Percentiles rank a stretch among this genome's conserved stretches.
Conservation (phyloP, 108 stramenopile species). For the Nannochloropsis salina region DNA sequence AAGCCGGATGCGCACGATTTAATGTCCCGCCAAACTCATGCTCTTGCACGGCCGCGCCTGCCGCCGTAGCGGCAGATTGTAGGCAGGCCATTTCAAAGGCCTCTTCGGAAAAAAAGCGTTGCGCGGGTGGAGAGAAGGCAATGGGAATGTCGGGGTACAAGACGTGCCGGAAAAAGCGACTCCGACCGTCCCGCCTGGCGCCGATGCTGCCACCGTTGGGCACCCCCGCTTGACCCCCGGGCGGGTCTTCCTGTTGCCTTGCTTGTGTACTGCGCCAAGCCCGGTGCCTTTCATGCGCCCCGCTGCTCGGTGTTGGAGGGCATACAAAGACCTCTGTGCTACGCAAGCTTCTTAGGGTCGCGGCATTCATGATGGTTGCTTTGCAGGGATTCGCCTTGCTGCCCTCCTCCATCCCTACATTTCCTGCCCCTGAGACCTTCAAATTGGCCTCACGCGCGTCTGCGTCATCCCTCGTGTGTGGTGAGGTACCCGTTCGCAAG, state of each 20-base stretch:
- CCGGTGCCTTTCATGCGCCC: not conserved
- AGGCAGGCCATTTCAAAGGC: not conserved
- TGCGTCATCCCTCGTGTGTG: too few species aligned
- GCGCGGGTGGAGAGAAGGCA: not conserved
- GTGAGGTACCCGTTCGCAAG: conserved; percentile 13
- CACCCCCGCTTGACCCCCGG: too few species aligned
- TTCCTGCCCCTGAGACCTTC: too few species aligned
- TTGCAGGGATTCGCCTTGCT: too few species aligned
- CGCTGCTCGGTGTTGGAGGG: not conserved
- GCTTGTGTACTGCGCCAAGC: not conserved
- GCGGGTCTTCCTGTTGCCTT: too few species aligned
- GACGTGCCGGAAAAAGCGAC: not conserved
- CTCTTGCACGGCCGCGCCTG: not conserved
- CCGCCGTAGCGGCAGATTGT: not conserved
- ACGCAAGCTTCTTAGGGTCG: not conserved
- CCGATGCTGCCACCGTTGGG: too few species aligned
- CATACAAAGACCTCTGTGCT: not conserved
- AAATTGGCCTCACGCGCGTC: too few species aligned
- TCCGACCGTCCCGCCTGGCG: not conserved
- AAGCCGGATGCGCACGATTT: too few species aligned
- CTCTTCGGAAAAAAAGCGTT: not conserved
- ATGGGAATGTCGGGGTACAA: not conserved
- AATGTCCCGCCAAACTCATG: too few species aligned
- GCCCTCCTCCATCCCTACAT: too few species aligned
- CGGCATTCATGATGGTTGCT: not conserved